phyloP scores from a whole-genome alignment of 352 stramenopile species.

The Plasmopara halstedii region DNA sequence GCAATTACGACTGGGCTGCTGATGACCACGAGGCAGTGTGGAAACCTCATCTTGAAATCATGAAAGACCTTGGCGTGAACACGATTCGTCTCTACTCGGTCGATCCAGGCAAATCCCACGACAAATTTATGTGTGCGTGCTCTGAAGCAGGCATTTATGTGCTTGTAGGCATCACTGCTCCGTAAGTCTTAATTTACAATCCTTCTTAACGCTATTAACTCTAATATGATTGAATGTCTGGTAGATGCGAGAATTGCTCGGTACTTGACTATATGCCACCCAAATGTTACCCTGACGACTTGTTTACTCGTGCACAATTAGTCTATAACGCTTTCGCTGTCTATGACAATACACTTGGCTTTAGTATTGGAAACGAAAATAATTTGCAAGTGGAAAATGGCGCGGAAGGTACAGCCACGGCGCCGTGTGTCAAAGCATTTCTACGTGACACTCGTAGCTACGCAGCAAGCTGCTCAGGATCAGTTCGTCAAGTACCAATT shows the following conservation, averaged over 20 bases:
- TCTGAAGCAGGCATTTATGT: slow-evolving; percentile 69
- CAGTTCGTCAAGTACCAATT: slow-evolving; percentile 44
- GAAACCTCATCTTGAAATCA: slow-evolving; percentile 38
- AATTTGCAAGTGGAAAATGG: slow-evolving; percentile 34
- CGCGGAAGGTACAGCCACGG: slow-evolving; percentile 22
- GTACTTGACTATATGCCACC: slow-evolving; percentile 36
- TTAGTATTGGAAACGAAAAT: slow-evolving; percentile 56
- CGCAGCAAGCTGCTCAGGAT: slow-evolving; percentile 26
- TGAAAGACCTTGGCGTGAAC: slow-evolving; percentile 60
- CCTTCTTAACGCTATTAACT: neutral
- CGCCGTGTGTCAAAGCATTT: slow-evolving; percentile 61
- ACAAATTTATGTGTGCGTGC: slow-evolving; percentile 80
- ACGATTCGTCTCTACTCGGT: slow-evolving; percentile 65
- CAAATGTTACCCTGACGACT: slow-evolving; percentile 37
- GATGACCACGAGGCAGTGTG: slow-evolving; percentile 58
- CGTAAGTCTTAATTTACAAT: slow-evolving; percentile 13
- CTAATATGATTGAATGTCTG: neutral
- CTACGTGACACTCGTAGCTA: slow-evolving; percentile 53
- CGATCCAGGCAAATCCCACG: slow-evolving; percentile 50
- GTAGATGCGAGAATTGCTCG: slow-evolving; percentile 45
- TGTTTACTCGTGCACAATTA: slow-evolving; percentile 52
- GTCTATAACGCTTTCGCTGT: slow-evolving; percentile 70
- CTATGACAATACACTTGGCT: slow-evolving; percentile 65
- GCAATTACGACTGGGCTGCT: slow-evolving; percentile 60
- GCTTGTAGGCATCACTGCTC: slow-evolving; percentile 52